Base-by-base conservation (phyloP, 495 filamentous ascomycete species). In the Aspergillus campestris region DNA sequence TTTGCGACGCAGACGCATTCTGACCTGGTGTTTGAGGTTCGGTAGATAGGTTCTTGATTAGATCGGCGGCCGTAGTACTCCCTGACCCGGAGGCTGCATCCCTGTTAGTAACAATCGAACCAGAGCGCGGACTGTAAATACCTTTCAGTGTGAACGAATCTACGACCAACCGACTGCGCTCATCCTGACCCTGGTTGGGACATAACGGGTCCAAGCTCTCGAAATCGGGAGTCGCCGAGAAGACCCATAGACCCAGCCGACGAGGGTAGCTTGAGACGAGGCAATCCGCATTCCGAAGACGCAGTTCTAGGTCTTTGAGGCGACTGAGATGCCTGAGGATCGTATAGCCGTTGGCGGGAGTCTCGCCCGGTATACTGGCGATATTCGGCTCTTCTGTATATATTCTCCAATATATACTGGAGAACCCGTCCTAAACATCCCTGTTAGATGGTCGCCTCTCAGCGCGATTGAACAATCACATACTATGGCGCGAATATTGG, bases 401-500 rank as follows among this genome's bases (percentile, higher is more conserved):
- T 49, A 71, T 71, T 48, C 70, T 67, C 67, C 67, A 73, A 39
- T 71, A 66, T 7, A 73, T 71, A 27, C 60, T 65, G 53, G 67
- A 71, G 62, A 71, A 73, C 27, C 70, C 69, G 61, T 71, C 66
- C 70, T 74, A 33, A 11, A 27, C 42, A 27, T 30, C 9, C 13
- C 27, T 15, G 44, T 69, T 50, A 67, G 51, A 52, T 40, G 37
- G 47, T 38, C 34, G 18, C 41, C 24, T 27, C 5, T 12, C 31
- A 12, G 38, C 37, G 12, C 8, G 10, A 41, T 18, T 31, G 8
- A 41, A 42, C 15, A 48, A 31, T 34, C 13, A 62, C 70, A 58
- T 61, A 73, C 70, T 60, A 72, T 64, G 37, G 64, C 59, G 61
- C 65, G 62, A 48, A 72, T 59, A 51, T 73, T 73, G 38, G 70